Evolutionary conservation across 177 flowering plant genomes (phyloP).

Genomic region (Vitis hybrid): DNA sequence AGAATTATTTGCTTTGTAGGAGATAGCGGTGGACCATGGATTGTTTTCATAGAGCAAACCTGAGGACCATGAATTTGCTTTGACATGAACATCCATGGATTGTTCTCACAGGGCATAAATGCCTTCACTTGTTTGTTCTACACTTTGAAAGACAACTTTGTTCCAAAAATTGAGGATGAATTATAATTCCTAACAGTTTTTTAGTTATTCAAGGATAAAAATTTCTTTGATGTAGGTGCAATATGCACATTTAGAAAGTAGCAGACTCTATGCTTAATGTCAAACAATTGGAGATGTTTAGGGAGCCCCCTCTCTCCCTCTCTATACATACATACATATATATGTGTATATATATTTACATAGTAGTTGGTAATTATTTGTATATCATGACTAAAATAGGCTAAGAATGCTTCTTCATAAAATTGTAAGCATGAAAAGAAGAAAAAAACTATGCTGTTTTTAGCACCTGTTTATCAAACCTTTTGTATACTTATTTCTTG

Average conservation of each 20-base stretch:
- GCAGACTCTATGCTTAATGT: too few relatives aligned
- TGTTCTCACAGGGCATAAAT: neutral
- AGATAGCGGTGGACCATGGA: too few relatives aligned
- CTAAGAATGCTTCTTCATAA: neutral
- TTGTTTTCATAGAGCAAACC: too few relatives aligned
- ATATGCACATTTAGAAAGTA: too few relatives aligned
- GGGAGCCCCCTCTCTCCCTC: too few relatives aligned
- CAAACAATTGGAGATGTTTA: too few relatives aligned
- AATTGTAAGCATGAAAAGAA: neutral
- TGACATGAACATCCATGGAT: too few relatives aligned
- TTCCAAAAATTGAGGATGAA: neutral
- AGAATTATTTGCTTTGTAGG: too few relatives aligned
- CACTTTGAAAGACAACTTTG: neutral
- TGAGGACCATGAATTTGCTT: too few relatives aligned
- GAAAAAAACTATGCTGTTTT: neutral
- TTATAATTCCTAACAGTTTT: neutral
- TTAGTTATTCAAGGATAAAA: neutral
- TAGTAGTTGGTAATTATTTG: neutral
- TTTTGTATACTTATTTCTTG: constrained; percentile 7
- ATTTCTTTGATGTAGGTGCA: too few relatives aligned
- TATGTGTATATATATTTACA: too few relatives aligned
- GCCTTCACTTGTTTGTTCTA: neutral
- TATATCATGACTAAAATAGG: neutral
- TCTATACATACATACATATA: too few relatives aligned
- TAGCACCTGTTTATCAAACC: neutral